Base-by-base conservation (phyloP, 2,329 filamentous ascomycete species). In the Xylaria arbuscula region DNA sequence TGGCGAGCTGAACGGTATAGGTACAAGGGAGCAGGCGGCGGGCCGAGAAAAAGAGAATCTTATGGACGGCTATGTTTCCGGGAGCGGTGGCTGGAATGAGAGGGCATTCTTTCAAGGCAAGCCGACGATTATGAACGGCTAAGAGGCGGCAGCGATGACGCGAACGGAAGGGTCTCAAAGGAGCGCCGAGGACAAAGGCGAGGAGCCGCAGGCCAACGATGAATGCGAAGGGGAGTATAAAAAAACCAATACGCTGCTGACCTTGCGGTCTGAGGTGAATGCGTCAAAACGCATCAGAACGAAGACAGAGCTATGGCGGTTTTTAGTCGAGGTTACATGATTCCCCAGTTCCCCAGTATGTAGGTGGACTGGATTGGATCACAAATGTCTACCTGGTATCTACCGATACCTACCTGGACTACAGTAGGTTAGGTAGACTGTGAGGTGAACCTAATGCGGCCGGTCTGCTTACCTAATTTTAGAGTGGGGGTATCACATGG, bases 51-150 rank as follows among this genome's bases (percentile, higher is more conserved):
- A 57, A 45, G 55, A 68, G 62, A 67, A 50, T 51, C 72, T 73
- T 74, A 76, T 73, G 74, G 75, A 75, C 69, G 61, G 54, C 42
- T 72, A 68, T 70, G 69, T 62, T 73, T 71, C 70, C 61, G 65
- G 64, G 64, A 66, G 63, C 61, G 58, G 62, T 51, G 56, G 70
- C 61, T 72, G 73, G 73, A 75, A 76, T 74, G 73, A 56, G 66
- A 57, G 66, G 70, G 66, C 75, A 78, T 77, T 74, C 76, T 78
- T 77, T 75, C 70, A 71, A 64, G 69, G 55, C 50, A 65, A 62
- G 51, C 51, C 19, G 17, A 47, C 57, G 54, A 65, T 71, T 74
- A 72, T 72, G 45, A 73, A 74, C 72, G 72, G 66, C 53, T 45
- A 50, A 63, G 57, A 48, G 65, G 61, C 28, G 53, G 62, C 56